Base-by-base conservation (phyloP, 495 filamentous ascomycete genomes). In the Annulohypoxylon stygium region DNA sequence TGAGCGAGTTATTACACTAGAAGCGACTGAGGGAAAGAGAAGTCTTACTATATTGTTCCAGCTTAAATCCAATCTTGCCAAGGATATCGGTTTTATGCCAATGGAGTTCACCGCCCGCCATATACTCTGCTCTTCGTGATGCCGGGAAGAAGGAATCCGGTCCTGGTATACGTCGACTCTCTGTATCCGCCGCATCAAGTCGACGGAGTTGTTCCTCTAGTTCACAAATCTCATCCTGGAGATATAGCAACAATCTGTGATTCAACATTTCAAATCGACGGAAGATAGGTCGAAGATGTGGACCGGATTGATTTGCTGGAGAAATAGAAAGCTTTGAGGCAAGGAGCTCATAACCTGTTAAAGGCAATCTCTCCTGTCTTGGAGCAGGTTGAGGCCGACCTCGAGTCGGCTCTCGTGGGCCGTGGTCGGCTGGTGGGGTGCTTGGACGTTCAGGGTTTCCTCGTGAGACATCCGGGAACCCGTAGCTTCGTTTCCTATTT, bases 141-240 rank as follows among this genome's bases (percentile, higher is more conserved):
- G 90, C 88, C 7, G 90, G 90, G 14, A 82, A 75, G 37, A 87
- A 77, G 7, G 83, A 80, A 62, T 90, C 86, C 34, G 86, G 83
- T 60, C 89, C 86, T 33, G 86, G 83, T 0, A 87, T 81, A 5
- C 85, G 78, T n/a, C 90, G 83, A 25, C 86, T 83, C 75, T 92
- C 88, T 20, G 91, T 91, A 68, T 94, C 91, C 23, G 88, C 86
- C 36, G 89, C 88, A 71, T 97, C 94, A 0, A 95, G 80, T 1
- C 84, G 81, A n/a, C 88, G 86, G 0, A 96, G 83, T 43, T 93
- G 88, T 73, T 92, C 90, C 74, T 95, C 93, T 58, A 96, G 83
- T 59, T 95, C 91, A 1, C 88, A 85, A 43, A 97, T 89, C 77
- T 97, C 93, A 76, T 96, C 93, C 81, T 97, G 95, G 0, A 98